Base-by-base conservation (phyloP, 2,329 filamentous ascomycete species). In the Sclerotinia sclerotiorum region DNA sequence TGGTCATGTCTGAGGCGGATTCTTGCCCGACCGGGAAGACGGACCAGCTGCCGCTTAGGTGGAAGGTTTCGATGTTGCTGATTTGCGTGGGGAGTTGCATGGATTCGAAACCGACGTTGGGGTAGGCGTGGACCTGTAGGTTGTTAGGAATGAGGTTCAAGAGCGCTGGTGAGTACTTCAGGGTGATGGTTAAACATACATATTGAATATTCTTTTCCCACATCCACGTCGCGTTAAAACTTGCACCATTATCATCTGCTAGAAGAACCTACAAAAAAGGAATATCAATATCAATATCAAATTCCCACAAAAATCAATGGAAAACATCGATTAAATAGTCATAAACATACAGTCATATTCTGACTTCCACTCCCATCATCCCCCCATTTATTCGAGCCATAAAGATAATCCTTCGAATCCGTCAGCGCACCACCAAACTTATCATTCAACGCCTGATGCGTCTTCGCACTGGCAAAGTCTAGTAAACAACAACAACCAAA, bases 1-100 rank as follows among this genome's bases (percentile, higher is more conserved):
- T 21, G 24, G 46, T 67, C 42, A 21, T 51, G 13, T 67, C 11
- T 10, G 55, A 2, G 13, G 65, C 44, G 24, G 35, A 21, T 8
- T 46, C 29, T 3, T 35, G 13, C 11, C 32, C 44, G 5, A 54
- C 55, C 17, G 65, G 65, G 11, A 39, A 61, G 6, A 62, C 5
- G 46, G 55, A 42, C 65, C 65, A 67, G 44, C 44, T 68, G 21
- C 62, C 70, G 61, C 68, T 70, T n/a, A 65, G 35, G 17, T 66
- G 61, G 65, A 70, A 67, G 5, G 65, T 39, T 24, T 67, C 54
- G 56, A 67, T 46, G 42, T 69, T 69, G 67, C 61, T 68, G n/a
- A 67, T 15, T 39, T 15, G 7, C 2, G 55, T 62, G 55, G 65
- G 65, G 4, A 67, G 65, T 52, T 67, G 55, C 2, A 52, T 54